Base-by-base conservation (phyloP, 805 yeast genomes). In the Sporopachydermia quercuum region DNA sequence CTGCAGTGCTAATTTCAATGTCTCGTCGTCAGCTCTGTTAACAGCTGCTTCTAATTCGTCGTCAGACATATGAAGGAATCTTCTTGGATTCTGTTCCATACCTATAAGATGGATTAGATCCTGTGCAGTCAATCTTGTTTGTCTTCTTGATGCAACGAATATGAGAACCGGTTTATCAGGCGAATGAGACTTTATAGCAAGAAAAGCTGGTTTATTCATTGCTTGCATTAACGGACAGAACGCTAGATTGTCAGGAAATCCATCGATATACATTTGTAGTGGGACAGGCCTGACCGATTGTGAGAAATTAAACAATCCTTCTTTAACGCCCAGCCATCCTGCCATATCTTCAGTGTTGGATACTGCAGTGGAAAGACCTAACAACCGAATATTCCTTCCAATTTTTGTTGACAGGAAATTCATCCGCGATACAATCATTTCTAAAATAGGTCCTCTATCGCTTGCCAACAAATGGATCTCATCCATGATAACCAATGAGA, bases 131-230 rank as follows among this genome's bases (percentile, higher is more conserved):
- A 82, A 66, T 43, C 93, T 62, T 0, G 93, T 82, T 56, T 82
- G 93, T 43, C 93, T 64, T 52, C 93, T 68, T 2, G 91, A 80
- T 1, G 91, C 85, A 30, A 82, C 93, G 50, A 82, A 82, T n/a
- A 82, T 76, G 48, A 82, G 65, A 6, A 79, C 89, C 0, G 96
- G 94, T 53, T 86, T 77, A 15, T 62, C 63, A 2, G 95, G 93
- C 0, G 95, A 81, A 54, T 87, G 95, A 46, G 83, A 85, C 52
- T 85, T 83, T 46, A 86, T 86, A 0, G 96, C 94, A 78, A 79
- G 73, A 51, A 81, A 86, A 0, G 94, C 89, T 1, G 96, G 96
- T 50, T 70, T 85, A 65, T 77, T 85, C 91, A 74, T 83, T 16
- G 76, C 81, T 62, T 76, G 83, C 95, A 82, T 82, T 51, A 83